A percentile compares a stretch with the other conserved stretches of the same genome.
These are phyloP conservation scores for Ceratocystis destructans DNA, from an alignment of 2,329 filamentous ascomycete species.

Conservation along the genomic window DNA sequence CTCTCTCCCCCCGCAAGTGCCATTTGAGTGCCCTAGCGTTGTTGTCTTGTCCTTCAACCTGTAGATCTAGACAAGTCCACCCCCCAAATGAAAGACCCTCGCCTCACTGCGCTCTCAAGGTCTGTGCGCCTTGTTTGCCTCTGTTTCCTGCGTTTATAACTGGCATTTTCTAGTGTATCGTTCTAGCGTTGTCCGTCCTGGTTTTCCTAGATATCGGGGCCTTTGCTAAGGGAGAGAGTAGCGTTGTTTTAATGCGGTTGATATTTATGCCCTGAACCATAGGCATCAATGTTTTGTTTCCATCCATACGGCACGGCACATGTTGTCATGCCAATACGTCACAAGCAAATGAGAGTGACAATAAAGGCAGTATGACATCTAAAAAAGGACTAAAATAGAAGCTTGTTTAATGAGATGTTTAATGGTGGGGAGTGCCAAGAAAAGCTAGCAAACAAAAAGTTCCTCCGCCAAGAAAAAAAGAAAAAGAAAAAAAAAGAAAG, in stretches of 20 bases:
- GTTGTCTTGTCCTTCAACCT: not conserved
- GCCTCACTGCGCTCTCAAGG: not conserved
- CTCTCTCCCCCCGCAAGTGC: not conserved
- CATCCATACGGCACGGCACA: not conserved
- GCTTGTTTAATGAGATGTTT: slow-evolving; percentile 4
- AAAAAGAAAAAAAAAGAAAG: not conserved
- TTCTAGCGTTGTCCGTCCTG: not conserved
- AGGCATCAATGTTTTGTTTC: not conserved
- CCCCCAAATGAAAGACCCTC: not conserved
- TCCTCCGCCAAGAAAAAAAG: not conserved
- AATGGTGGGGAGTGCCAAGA: not conserved
- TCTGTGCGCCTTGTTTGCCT: not conserved
- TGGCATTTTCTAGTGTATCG: not conserved
- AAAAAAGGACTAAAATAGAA: not conserved
- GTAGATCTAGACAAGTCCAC: not conserved
- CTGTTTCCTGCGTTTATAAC: too few species aligned
- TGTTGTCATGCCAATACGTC: not conserved
- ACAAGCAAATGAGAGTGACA: not conserved
- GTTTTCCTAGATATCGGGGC: not conserved
- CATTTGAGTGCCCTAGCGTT: not conserved
- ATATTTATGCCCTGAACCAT: not conserved
- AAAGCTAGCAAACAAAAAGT: not conserved
- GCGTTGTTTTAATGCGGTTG: too few species aligned
- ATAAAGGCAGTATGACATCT: not conserved
- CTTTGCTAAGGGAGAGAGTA: too few species aligned